Evolutionary conservation across 306 rosid genomes (phyloP), one percentile per base, ranked within the genome.

Genomic region (Castanea mollissima): DNA sequence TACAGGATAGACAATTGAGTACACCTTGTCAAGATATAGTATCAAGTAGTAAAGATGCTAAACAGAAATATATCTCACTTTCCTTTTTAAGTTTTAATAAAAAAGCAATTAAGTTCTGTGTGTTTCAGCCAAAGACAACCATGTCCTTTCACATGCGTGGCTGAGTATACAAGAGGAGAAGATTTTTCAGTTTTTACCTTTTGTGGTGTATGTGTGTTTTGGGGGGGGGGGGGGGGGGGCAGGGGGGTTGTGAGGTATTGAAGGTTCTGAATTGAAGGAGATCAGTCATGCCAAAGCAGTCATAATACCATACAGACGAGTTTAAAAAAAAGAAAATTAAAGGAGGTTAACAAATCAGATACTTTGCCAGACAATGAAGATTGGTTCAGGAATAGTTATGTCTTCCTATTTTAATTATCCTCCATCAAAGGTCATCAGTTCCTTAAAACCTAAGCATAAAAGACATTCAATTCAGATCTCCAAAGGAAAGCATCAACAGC

Each of bases 181-280:
- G 11, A 38, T 38, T 38, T 38, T 38, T 38, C 46, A 38, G 46
- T 38, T 38, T 38, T 38, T 1, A 11, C 46, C 46, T 38, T 38
- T 38, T 38, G 11, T 8, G 11, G 3, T 38, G 46, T 38, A 38
- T 38, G 46, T 38, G 46, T 38, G 3, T 38, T 38, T 0, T 0
- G 1, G 1, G 35, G 5, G 2, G 0, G 44, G 44, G 10, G 44
- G 10, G 0, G 0, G 10, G 0, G 0, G 10, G 0, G 29, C 21
- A 21, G 44, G 10, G 44, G 10, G 0, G 0, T 1, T 7, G 46
- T 0, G 46, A 38, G 46, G 46, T 8, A 38, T 38, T 38, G 46
- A 38, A 38, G 46, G 46, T 38, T 38, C 46, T 38, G 11, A 38
- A 38, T 38, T 0, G 0, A 38, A 38, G 46, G 46, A 38, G 46